These are phyloP conservation scores for Scheffersomyces coipomensis DNA, from an alignment of 805 yeast genomes.

Conservation along the genomic window DNA sequence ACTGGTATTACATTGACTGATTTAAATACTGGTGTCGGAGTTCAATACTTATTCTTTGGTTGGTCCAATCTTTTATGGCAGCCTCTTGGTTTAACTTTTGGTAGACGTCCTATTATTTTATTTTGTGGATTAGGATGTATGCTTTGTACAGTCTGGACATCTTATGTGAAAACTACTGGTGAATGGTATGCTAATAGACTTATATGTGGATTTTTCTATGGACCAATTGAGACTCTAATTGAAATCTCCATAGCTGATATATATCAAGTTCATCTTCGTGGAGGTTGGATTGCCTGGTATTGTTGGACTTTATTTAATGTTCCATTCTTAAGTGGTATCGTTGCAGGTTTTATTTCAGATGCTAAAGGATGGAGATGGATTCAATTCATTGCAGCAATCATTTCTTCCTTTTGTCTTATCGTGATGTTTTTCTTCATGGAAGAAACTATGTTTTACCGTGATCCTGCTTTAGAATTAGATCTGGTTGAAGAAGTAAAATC, in stretches of 20 bases:
- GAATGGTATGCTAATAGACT: constrained; percentile 22
- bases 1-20: constrained; percentile 20
- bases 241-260: constrained; percentile 46
- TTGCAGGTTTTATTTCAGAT: constrained; percentile 42
- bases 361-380: constrained; percentile 43
- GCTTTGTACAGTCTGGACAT: constrained; percentile 23
- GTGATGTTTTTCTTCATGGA: constrained; percentile 38
- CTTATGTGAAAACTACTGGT: constrained; percentile 16
- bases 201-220: constrained; percentile 32
- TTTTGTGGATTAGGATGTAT: constrained; percentile 23
- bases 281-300: constrained; percentile 37
- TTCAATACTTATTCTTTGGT: constrained; percentile 29
- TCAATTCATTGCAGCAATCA: constrained; percentile 21
- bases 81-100: constrained; percentile 31
- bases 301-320: constrained; percentile 45
- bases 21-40: constrained; percentile 23
- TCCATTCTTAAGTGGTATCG: constrained; percentile 41
- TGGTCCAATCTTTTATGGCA: constrained; percentile 32
- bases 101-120: constrained; percentile 26
- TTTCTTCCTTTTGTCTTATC: constrained; percentile 31
- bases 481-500: constrained; percentile 18
- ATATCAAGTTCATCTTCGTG: constrained; percentile 42
- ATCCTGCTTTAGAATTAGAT: constrained; percentile 8
- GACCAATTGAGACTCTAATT: constrained; percentile 46
- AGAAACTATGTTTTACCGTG: constrained; percentile 41